Evolutionary conservation across 352 stramenopile species (phyloP).

Genomic region (Phytopythium helicoides): DNA sequence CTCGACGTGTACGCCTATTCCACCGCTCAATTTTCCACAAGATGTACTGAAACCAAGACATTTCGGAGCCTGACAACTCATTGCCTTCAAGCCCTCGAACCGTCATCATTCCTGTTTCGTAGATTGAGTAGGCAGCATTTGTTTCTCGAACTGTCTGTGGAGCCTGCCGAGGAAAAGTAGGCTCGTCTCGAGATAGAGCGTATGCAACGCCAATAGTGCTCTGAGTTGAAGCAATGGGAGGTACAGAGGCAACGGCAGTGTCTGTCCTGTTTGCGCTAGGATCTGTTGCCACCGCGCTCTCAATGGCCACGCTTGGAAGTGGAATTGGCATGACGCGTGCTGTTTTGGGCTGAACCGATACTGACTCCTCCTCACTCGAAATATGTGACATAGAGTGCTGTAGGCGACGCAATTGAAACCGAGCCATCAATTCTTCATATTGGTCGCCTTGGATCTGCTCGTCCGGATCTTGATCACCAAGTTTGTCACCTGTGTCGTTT

Average conservation of each 20-base stretch:
- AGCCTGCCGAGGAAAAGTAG: neutral
- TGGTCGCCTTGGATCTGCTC: conserved; percentile 14
- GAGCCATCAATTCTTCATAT: conserved; percentile 53
- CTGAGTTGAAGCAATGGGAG: neutral
- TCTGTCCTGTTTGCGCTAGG: neutral
- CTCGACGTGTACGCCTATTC: neutral
- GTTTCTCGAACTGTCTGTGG: neutral
- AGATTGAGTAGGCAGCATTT: neutral
- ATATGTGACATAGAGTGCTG: conserved; percentile 3
- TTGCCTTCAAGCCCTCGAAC: neutral
- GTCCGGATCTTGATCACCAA: neutral
- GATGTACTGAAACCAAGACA: too few relatives aligned
- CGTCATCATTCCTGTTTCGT: neutral
- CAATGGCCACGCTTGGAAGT: neutral
- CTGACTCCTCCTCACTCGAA: neutral
- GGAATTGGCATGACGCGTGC: conserved; percentile 3
- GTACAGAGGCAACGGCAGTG: neutral
- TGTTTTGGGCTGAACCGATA: neutral
- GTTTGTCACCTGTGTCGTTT: neutral
- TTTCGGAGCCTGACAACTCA: too few relatives aligned
- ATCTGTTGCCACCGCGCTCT: neutral
- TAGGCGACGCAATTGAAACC: conserved; percentile 41
- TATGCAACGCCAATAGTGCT: too few relatives aligned
- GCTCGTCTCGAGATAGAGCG: neutral
- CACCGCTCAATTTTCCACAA: neutral